Percentiles rank a stretch among this genome's conserved stretches.
Evolutionary conservation across 495 filamentous ascomycete species (phyloP).

Genomic region (Neurospora sp.): DNA sequence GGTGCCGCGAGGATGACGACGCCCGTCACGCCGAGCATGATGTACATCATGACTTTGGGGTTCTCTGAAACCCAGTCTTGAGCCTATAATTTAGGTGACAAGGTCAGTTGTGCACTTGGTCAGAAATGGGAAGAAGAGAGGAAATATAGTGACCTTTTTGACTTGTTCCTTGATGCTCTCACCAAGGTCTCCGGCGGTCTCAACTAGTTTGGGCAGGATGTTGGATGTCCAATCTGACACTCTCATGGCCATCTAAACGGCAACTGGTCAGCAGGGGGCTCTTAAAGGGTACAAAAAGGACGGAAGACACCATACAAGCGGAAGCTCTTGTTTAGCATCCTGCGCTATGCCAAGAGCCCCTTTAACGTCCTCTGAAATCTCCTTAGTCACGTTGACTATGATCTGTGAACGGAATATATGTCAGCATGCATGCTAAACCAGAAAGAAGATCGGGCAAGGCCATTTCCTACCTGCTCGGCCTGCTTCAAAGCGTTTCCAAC

Average conservation of each 20-base stretch:
- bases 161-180: not conserved
- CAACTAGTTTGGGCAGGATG: not conserved
- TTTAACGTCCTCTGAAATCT: not conserved
- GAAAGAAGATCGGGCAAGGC: not conserved
- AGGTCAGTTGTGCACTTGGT: not conserved
- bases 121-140: not conserved
- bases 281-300: not conserved
- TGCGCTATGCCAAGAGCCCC: not conserved
- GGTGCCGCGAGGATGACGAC: not conserved
- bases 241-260: not conserved
- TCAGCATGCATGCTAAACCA: not conserved
- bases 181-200: not conserved
- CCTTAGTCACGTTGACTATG: not conserved
- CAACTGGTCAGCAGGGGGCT: not conserved
- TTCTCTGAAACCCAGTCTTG: not conserved
- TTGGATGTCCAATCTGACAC: not conserved
- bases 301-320: not conserved
- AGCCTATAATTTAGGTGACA: not conserved
- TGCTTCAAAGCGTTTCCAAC: not conserved
- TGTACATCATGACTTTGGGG: not conserved
- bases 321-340: not conserved
- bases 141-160: not conserved
- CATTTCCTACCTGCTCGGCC: not conserved
- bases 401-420: not conserved
- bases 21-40: not conserved